Evolutionary conservation across 176 grass and related monocot species (phyloP), one percentile per base, ranked within the genome.

Genomic region (Paspalum notatum): DNA sequence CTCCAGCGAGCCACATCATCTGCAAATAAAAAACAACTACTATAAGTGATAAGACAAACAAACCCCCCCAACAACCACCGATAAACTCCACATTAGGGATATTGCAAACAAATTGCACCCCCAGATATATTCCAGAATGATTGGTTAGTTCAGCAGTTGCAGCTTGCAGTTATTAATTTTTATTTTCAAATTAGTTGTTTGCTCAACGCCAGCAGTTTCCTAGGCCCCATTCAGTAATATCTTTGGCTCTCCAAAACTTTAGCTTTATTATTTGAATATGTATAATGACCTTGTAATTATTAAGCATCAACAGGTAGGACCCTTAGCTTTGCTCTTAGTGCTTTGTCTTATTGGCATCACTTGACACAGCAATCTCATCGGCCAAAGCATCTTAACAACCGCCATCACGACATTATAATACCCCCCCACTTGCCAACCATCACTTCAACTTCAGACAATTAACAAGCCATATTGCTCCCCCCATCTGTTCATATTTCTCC

Each of bases 371-470:
- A 85, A 84, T 68, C 82, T 69, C 80, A 77, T 46, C 71, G 60
- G 20, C 82, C 82, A 85, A 85, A 76, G 77, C 57, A 85, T 85
- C 71, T 56, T 18, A 68, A 63, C 76, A 89, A 80, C 87, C 78
- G 64, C 65, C 77, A 77, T 58, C 61, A 77, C 62, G 10, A 25
- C 0, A 9, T 38, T 71, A 80, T 56, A 79, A 74, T 76, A 80
- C 70, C 77, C 70, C 77, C 58, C 52, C 81, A 89, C 54, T 89
- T 50, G 77, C 77, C 71, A 42, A 76, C 82, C 77, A 89, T 71
- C 87, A 89, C 56, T 76, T 56, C 44, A 18, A 41, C 45, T 78
- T 47, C 50, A 79, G 52, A 15, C 42, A 60, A 78, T 78, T 51
- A 84, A 54, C 24, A 86, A 74, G 20, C 74, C 40, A 15, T 57